Base-by-base conservation (phyloP, 2,329 filamentous ascomycete species). In the Tolypocladium tundrense region DNA sequence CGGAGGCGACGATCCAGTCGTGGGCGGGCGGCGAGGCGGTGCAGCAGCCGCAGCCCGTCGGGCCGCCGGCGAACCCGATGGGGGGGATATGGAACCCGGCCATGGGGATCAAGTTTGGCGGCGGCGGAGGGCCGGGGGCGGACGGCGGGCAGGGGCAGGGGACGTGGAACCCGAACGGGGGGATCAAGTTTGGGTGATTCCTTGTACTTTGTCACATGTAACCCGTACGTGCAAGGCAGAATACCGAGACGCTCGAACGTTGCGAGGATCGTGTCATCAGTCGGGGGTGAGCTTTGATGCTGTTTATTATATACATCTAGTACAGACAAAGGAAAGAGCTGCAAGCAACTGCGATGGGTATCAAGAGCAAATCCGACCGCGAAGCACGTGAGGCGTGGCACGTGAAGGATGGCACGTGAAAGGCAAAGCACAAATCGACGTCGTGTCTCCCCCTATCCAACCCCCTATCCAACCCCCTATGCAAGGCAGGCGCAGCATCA, bases 101-200 rank as follows among this genome's bases (percentile, higher is more conserved):
- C 2, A 86, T 90, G 78, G 88, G 88, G 0, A 94, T 96, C 65
- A 86, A 85, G 58, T 96, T 96, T 70, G 83, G 83, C 1, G 79
- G 75, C 74, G 19, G 61, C 63, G 59, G 33, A 27, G 27, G 60
- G 21, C 59, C 63, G 24, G 61, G 69, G 37, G 67, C 64, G 21
- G 63, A 62, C 27, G 27, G 27, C 27, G 50, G 31, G 21, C 64
- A 65, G 57, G 61, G 61, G 61, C 60, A 60, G 59, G 45, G 79
- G 41, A 80, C 77, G 1, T 88, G 85, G 84, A 83, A 86, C 63
- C 81, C 83, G 1, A 78, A 69, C 50, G 74, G 77, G 83, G 83
- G 83, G 3, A 79, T 87, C 62, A 77, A 79, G 56, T 86, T 86
- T 71, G 77, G 77, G 0, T 79, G 62, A 62, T 16, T 19, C 9